phyloP scores from a whole-genome alignment of 1,284 basidiomycete genomes.

The Neonothopanus nambi region DNA sequence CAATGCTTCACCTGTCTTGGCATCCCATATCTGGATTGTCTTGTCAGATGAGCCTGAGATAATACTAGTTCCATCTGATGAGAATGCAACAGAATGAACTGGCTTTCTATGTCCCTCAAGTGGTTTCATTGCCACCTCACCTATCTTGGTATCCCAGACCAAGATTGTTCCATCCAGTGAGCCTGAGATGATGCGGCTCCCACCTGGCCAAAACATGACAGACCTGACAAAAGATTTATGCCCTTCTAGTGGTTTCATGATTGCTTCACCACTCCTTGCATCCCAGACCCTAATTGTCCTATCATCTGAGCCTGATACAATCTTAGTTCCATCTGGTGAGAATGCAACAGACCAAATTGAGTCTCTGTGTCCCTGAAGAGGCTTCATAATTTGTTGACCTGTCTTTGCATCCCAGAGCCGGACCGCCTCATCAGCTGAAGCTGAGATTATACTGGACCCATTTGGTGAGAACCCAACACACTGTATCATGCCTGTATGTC shows the following conservation, averaged over 20 bases:
- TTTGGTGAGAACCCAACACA: constrained; percentile 8
- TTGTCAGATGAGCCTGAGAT: constrained; percentile 3
- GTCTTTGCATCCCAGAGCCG: constrained; percentile 1
- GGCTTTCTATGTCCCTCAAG: too few species aligned
- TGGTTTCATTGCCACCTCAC: too few species aligned
- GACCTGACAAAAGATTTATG: constrained; percentile 13
- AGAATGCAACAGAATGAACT: not conserved
- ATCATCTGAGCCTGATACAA: not conserved
- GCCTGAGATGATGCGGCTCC: constrained; percentile 13
- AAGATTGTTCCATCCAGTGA: not conserved
- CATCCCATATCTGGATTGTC: constrained; percentile 3
- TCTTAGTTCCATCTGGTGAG: not conserved
- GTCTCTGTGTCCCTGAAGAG: not conserved
- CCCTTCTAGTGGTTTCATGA: not conserved
- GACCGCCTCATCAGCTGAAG: not conserved
- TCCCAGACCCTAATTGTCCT: not conserved
- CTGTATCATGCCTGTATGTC: too few species aligned
- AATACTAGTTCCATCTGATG: constrained; percentile 3
- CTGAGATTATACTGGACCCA: not conserved
- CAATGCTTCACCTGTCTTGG: not conserved
- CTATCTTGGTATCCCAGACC: not conserved
- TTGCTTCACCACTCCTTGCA: constrained; percentile 9
- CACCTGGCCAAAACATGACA: constrained; percentile 24
- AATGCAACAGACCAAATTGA: not conserved
- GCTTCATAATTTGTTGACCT: not conserved